Percentiles rank a stretch among this genome's conserved stretches.
Evolutionary conservation across 768 basidiomycete genomes (phyloP).

Genomic region (Pulveroboletus sp.): DNA sequence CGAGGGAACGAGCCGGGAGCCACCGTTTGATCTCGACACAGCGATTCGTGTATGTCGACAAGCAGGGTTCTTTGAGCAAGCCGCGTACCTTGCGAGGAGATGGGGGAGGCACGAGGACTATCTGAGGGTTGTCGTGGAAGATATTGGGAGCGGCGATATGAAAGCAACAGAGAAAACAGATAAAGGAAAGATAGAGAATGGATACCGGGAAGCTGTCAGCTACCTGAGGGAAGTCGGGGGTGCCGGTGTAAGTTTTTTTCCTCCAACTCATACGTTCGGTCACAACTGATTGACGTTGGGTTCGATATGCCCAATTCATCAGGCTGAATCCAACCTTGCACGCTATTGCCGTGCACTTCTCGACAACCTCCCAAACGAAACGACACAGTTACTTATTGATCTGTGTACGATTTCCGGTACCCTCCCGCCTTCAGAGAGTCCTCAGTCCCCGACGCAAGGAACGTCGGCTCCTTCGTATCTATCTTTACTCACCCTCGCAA

Average conservation of each 20-base stretch:
- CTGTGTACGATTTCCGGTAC: slow-evolving; percentile 72
- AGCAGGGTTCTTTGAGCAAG: slow-evolving; percentile 95
- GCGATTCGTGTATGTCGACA: slow-evolving; percentile 96
- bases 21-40: slow-evolving; percentile 96
- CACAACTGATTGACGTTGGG: background rate
- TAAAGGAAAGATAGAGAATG: slow-evolving; percentile 36
- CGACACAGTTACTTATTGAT: slow-evolving; percentile 89
- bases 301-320: background rate
- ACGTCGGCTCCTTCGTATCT: slow-evolving; percentile 61
- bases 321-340: slow-evolving; percentile 86
- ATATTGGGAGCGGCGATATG: slow-evolving; percentile 45
- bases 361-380: slow-evolving; percentile 77
- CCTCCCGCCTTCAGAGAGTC: slow-evolving; percentile 33
- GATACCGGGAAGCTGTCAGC: slow-evolving; percentile 70
- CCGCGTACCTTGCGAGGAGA: slow-evolving; percentile 88
- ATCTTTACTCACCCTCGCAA: slow-evolving; percentile 74
- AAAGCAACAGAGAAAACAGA: slow-evolving; percentile 15
- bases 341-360: slow-evolving; percentile 88
- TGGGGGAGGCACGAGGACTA: slow-evolving; percentile 93
- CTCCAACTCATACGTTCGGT: background rate
- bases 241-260: slow-evolving; percentile 59
- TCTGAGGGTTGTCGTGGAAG: slow-evolving; percentile 91
- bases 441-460: slow-evolving; percentile 21
- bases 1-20: slow-evolving; percentile 54
- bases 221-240: slow-evolving; percentile 81